phyloP scores from a whole-genome alignment of 2,329 filamentous ascomycete species.

The Alternaria sp. region DNA sequence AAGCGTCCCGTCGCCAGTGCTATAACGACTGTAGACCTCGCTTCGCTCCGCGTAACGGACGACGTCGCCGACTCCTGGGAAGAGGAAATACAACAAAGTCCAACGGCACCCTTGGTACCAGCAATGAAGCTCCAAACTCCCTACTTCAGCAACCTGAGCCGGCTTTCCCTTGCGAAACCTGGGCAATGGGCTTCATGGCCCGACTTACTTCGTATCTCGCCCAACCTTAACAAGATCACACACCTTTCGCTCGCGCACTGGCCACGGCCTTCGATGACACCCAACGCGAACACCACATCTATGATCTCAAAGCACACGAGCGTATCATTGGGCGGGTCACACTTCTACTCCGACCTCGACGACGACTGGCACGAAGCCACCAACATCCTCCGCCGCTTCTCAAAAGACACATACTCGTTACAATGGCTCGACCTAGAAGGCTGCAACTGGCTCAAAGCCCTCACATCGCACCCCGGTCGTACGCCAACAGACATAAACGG shows the following conservation, averaged over 20 bases:
- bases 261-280: constrained; percentile 65
- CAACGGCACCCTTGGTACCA: constrained; percentile 1
- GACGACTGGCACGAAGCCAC: constrained; percentile 64
- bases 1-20: constrained; percentile 10
- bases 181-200: constrained; percentile 59
- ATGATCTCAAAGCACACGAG: constrained; percentile 52
- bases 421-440: constrained; percentile 69
- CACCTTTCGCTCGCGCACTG: constrained; percentile 69
- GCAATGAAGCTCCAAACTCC: constrained; percentile 28
- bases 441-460: constrained; percentile 63
- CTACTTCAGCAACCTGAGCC: constrained; percentile 61
- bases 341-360: constrained; percentile 60
- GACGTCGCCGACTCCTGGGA: constrained; percentile 57
- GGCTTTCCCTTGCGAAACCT: constrained; percentile 64
- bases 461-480: constrained; percentile 50
- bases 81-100: constrained; percentile 40
- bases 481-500: background rate
- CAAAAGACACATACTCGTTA: constrained; percentile 62
- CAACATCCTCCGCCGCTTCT: constrained; percentile 62
- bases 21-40: constrained; percentile 18
- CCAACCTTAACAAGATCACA: constrained; percentile 62
- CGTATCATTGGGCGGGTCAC: constrained; percentile 58
- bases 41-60: constrained; percentile 18
- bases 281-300: constrained; percentile 57
- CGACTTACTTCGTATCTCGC: constrained; percentile 60